phyloP scores from a whole-genome alignment of 2,329 filamentous ascomycete species.

The Aspergillus nomiae region DNA sequence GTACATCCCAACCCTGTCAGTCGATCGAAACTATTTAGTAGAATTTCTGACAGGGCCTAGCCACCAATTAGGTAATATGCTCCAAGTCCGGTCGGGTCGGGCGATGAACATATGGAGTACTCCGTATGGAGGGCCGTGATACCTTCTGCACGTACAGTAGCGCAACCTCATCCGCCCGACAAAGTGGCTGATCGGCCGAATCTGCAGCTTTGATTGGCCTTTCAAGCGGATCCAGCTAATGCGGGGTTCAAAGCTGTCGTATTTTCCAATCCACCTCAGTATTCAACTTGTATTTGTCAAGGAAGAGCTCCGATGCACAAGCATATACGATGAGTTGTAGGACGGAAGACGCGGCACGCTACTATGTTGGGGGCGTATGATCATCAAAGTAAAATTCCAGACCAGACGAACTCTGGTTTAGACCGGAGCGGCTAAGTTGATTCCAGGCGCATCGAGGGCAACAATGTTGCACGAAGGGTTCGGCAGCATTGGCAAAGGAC shows the following conservation, averaged over 20 bases:
- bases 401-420: background rate
- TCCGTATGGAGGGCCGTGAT: background rate
- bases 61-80: background rate
- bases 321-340: background rate
- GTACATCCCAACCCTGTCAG: background rate
- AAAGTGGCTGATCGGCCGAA: conserved; percentile 14
- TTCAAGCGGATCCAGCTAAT: background rate
- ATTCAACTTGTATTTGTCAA: background rate
- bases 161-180: background rate
- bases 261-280: background rate
- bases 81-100: background rate
- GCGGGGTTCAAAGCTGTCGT: background rate
- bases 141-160: background rate
- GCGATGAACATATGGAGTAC: background rate
- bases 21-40: background rate
- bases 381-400: background rate
- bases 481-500: background rate
- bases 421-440: background rate
- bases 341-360: background rate
- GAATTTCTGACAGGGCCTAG: background rate
- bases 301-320: background rate
- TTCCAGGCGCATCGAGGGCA: background rate
- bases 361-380: background rate
- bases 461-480: background rate
- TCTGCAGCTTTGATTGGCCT: background rate